phyloP scores from a whole-genome alignment of 306 rosid genomes.

The Trifolium fragiferum region DNA sequence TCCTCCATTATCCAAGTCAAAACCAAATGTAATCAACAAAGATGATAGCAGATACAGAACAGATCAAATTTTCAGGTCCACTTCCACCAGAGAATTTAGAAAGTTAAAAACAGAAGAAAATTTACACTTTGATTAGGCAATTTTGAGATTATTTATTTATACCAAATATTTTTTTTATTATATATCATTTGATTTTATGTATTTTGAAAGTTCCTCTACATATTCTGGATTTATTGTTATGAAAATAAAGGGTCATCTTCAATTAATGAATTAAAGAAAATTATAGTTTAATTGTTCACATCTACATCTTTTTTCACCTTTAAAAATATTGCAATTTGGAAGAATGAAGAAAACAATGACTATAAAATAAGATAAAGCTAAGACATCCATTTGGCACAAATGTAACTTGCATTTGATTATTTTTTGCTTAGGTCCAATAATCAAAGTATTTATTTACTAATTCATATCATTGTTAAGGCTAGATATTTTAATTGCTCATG shows the following conservation, averaged over 20 bases:
- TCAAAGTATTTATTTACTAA: slow-evolving; percentile 12
- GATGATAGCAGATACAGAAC: slow-evolving; percentile 48
- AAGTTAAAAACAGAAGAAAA: slow-evolving; percentile 41
- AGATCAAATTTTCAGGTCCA: slow-evolving; percentile 59
- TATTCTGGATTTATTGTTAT: slow-evolving; percentile 31
- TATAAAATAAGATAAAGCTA: slow-evolving; percentile 10
- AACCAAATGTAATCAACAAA: slow-evolving; percentile 40
- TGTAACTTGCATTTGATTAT: slow-evolving; percentile 36
- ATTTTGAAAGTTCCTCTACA: slow-evolving; percentile 24
- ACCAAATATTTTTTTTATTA: slow-evolving; percentile 23
- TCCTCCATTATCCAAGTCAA: slow-evolving; percentile 63
- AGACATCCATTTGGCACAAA: slow-evolving; percentile 28
- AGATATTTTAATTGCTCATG: slow-evolving; percentile 13
- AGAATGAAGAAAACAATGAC: slow-evolving; percentile 29
- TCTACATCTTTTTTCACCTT: background rate
- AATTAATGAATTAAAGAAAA: slow-evolving; percentile 13
- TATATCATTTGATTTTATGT: slow-evolving; percentile 39
- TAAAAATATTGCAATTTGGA: slow-evolving; percentile 29
- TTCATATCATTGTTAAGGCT: slow-evolving; percentile 33
- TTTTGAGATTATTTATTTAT: slow-evolving; percentile 29
- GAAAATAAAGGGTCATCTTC: background rate
- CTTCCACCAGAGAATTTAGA: slow-evolving; percentile 75
- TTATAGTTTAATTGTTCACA: too few species aligned
- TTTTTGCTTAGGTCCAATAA: background rate
- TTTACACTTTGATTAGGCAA: slow-evolving; percentile 46